A percentile compares a stretch with the other conserved stretches of the same genome.
These are phyloP conservation scores for Rhynchosporium secalis DNA, from an alignment of 2,329 filamentous ascomycete species.

Conservation along the genomic window DNA sequence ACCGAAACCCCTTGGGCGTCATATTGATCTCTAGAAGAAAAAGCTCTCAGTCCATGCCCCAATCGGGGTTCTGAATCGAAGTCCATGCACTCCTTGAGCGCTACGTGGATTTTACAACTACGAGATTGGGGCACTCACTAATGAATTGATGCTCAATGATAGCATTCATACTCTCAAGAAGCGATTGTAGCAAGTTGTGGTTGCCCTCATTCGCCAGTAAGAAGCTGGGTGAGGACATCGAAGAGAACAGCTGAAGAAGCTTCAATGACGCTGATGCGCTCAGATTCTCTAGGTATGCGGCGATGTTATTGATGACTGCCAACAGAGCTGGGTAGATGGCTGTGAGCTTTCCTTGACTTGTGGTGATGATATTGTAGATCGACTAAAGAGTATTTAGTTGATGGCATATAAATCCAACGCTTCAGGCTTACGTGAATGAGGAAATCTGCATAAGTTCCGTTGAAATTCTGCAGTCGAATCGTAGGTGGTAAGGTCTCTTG, in stretches of 20 bases:
- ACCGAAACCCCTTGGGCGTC: conserved; percentile 25
- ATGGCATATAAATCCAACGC: background rate
- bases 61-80: conserved; percentile 11
- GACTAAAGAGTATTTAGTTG: conserved; percentile 56
- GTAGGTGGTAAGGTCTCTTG: conserved; percentile 83
- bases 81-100: conserved; percentile 14
- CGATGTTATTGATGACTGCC: conserved; percentile 90
- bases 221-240: conserved; percentile 92
- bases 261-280: conserved; percentile 75
- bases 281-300: conserved; percentile 78
- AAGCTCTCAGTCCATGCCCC: conserved; percentile 20
- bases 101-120: background rate
- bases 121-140: conserved; percentile 51
- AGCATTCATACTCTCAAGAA: conserved; percentile 86
- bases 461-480: conserved; percentile 81
- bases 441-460: conserved; percentile 90
- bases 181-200: conserved; percentile 73
- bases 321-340: conserved; percentile 90
- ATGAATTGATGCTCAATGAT: conserved; percentile 86
- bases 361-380: conserved; percentile 87
- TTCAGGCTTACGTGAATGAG: conserved; percentile 71
- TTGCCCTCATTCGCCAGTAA: conserved; percentile 91
- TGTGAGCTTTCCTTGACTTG: conserved; percentile 84
- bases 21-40: conserved; percentile 22
- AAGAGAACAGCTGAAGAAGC: conserved; percentile 82